Base-by-base conservation (phyloP, 148 eudicot species). In the Arbutus unedo region DNA sequence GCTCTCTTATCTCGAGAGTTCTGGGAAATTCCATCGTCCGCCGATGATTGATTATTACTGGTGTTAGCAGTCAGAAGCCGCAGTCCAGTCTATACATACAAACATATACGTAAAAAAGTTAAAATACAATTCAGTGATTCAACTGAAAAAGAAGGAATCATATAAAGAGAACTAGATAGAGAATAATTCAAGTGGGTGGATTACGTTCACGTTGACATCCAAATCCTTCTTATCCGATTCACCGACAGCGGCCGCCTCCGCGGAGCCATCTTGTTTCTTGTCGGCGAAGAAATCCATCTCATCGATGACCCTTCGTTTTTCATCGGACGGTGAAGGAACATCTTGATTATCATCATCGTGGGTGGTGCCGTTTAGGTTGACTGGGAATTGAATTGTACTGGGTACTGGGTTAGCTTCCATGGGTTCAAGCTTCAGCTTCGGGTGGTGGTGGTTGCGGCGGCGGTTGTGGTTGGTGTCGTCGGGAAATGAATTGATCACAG, bases 261-360 rank as follows among this genome's bases (percentile, higher is more conserved):
- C 64, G 23, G 44, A 18, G 18, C 59, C 79, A 8, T 78, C 48
- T 6, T 70, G 82, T 78, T 83, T 87, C 64, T 75, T 81, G 44
- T 62, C 80, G 14, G 90, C 85, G 72, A 92, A 92, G 85, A 92
- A 92, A 78, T 92, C 93, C 88, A 90, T 88, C 82, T 90, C 94
- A 16, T 82, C 83, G 53, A 89, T 66, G 41, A 84, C 81, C 21
- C 67, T 79, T 3, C 88, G 81, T 38, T 49, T 76, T 44, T 83
- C 81, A 68, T 82, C 74, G 16, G 83, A 80, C 82, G 78, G 76
- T 43, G 74, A 47, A 38, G 74, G 74, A 66, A 6, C 2, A 50
- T 64, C 74, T 0, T 31, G 41, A 18, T 14, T 41, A 21, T 23
- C 74, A 0, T 64, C 71, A 23, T 45, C 67, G 47, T 77, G 44